Conservation (phyloP, 371 early-diverging fungal genomes). For the Entomophthora muscae region DNA sequence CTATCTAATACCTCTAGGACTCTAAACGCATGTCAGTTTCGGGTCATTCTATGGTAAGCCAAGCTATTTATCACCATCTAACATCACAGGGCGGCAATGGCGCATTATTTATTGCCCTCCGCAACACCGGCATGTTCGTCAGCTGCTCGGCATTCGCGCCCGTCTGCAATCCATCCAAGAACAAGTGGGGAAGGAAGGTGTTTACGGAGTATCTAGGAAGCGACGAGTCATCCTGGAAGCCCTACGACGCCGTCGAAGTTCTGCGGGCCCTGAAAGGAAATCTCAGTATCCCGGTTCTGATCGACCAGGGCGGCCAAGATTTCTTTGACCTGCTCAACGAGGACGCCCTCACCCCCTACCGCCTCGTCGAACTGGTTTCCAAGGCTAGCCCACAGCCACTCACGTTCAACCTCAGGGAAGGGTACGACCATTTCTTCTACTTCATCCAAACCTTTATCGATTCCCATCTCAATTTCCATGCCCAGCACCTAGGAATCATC, state of each 20-base stretch:
- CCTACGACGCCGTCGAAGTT: slow-evolving; percentile 52
- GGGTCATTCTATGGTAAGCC: slow-evolving; percentile 71
- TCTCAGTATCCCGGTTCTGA: slow-evolving; percentile 10
- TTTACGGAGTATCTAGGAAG: slow-evolving; percentile 51
- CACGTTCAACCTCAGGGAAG: slow-evolving; percentile 35
- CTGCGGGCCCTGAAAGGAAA: slow-evolving; percentile 11
- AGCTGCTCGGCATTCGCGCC: slow-evolving; percentile 62
- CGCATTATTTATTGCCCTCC: slow-evolving; percentile 42
- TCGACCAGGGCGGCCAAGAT: not conserved
- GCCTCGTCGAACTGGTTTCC: not conserved
- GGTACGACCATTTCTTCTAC: slow-evolving; percentile 65
- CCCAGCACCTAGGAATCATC: too few relatives aligned
- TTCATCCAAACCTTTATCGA: slow-evolving; percentile 57
- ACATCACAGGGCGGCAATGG: slow-evolving; percentile 88
- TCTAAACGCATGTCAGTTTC: slow-evolving; percentile 33
- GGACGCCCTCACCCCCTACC: not conserved
- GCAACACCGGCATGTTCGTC: slow-evolving; percentile 21
- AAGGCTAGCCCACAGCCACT: not conserved
- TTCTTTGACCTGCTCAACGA: not conserved
- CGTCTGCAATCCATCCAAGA: slow-evolving; percentile 48
- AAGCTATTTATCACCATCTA: slow-evolving; percentile 15
- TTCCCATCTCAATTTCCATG: slow-evolving; percentile 24
- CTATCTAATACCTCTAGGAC: slow-evolving; percentile 14
- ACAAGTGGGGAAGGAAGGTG: slow-evolving; percentile 60
- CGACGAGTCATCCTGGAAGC: slow-evolving; percentile 29